Percentiles rank a stretch among this genome's conserved stretches.
These are phyloP conservation scores for Dendrobium officinale DNA, from an alignment of 106 monocot species.

Conservation along the genomic window DNA sequence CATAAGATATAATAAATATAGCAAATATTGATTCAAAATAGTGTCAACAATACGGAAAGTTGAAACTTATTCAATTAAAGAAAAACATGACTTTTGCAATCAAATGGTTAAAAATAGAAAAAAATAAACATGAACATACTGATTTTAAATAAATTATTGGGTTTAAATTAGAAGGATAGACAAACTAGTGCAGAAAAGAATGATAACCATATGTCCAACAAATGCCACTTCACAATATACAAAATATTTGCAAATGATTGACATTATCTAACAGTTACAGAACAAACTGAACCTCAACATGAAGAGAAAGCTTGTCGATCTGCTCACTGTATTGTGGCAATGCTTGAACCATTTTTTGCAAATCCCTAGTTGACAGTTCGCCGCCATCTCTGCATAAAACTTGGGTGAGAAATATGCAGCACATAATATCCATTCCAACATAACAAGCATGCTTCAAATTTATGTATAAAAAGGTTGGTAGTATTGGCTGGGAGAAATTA, in stretches of 20 bases:
- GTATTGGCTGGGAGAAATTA: not conserved
- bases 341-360: slow-evolving; percentile 98
- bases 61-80: not conserved
- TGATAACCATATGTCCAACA: not conserved
- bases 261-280: not conserved
- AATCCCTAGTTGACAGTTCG: slow-evolving; percentile 84
- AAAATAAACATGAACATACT: not conserved
- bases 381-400: slow-evolving; percentile 47
- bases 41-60: not conserved
- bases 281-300: slow-evolving; percentile 67
- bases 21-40: not conserved
- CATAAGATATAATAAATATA: not conserved
- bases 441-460: not conserved
- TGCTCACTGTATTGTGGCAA: slow-evolving; percentile 95
- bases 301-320: slow-evolving; percentile 93
- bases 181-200: not conserved
- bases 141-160: not conserved
- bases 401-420: not conserved
- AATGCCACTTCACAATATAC: not conserved
- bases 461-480: not conserved
- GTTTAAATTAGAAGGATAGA: not conserved
- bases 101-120: not conserved
- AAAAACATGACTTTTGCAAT: not conserved
- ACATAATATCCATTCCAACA: not conserved
- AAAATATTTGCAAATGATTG: not conserved